Conservation (phyloP, 2,329 filamentous ascomycete species). For the Fusarium burgessii region DNA sequence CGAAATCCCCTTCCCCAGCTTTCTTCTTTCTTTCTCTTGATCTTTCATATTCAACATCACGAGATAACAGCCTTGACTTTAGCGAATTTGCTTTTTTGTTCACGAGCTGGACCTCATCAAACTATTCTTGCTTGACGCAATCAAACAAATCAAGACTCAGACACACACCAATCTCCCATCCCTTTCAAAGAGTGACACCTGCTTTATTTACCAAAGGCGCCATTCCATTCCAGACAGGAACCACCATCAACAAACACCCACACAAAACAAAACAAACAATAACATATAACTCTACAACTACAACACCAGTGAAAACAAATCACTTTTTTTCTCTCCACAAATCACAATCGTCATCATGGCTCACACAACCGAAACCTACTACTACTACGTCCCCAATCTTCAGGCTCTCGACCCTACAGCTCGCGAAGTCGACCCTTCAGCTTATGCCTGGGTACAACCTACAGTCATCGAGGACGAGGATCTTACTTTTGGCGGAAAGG, state of each 20-base stretch:
- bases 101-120: slow-evolving; percentile 38
- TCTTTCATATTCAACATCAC: slow-evolving; percentile 3
- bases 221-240: slow-evolving; percentile 28
- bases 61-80: background rate
- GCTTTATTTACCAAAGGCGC: slow-evolving; percentile 36
- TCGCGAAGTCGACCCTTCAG: slow-evolving; percentile 50
- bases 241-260: background rate
- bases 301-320: slow-evolving; percentile 11
- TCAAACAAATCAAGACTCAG: slow-evolving; percentile 15
- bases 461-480: slow-evolving; percentile 72
- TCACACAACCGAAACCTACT: slow-evolving; percentile 47
- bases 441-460: slow-evolving; percentile 62
- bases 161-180: slow-evolving; percentile 5
- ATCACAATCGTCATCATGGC: slow-evolving; percentile 31
- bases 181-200: slow-evolving; percentile 20
- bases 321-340: background rate
- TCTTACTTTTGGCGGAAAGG: slow-evolving; percentile 70
- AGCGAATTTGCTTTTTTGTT: slow-evolving; percentile 14
- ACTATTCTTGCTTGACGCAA: slow-evolving; percentile 40
- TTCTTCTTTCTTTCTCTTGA: slow-evolving; percentile 5
- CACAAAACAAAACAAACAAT: slow-evolving; percentile 12
- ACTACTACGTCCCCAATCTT: slow-evolving; percentile 51
- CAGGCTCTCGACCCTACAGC: slow-evolving; percentile 50
- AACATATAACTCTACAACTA: slow-evolving; percentile 14
- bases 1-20: slow-evolving; percentile 30